These are phyloP conservation scores for Crithidia sp. DNA, from an alignment of 208 protist genomes.

Conservation along the genomic window DNA sequence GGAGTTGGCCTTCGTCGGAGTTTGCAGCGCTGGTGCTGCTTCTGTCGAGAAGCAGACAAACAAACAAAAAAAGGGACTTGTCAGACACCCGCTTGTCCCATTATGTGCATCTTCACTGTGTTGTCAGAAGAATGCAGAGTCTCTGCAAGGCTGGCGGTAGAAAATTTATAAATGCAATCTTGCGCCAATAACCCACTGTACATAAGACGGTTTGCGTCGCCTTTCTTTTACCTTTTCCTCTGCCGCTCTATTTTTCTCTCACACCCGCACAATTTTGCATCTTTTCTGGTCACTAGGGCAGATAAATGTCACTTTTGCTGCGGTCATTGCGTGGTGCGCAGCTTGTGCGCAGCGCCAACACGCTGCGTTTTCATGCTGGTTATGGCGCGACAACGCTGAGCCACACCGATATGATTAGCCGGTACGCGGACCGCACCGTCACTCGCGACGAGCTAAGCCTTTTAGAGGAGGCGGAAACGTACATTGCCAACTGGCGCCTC, in stretches of 20 bases:
- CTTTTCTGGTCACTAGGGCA: background rate
- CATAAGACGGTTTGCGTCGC: background rate
- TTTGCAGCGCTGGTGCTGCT: no score
- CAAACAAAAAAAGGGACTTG: no score
- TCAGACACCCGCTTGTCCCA: no score
- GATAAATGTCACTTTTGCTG: slow-evolving; percentile 14
- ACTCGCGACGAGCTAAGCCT: slow-evolving; percentile 39
- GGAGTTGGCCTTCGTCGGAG: no score
- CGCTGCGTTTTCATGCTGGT: slow-evolving; percentile 48
- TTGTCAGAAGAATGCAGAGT: no score
- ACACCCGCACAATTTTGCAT: background rate
- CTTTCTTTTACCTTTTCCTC: background rate
- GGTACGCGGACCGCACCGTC: slow-evolving; percentile 20
- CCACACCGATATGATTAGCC: slow-evolving; percentile 47
- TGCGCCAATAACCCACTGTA: background rate
- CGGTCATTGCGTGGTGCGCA: slow-evolving; percentile 21
- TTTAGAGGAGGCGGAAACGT: slow-evolving; percentile 60
- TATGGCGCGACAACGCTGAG: slow-evolving; percentile 57
- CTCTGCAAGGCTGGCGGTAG: no score
- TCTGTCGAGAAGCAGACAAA: no score
- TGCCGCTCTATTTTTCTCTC: background rate
- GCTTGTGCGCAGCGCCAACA: slow-evolving; percentile 6
- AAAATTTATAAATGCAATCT: no score
- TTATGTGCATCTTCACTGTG: no score
- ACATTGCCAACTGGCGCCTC: slow-evolving; percentile 71